Evolutionary conservation across 345 rosid genomes (phyloP).

Genomic region (Populus ilicifolia): DNA sequence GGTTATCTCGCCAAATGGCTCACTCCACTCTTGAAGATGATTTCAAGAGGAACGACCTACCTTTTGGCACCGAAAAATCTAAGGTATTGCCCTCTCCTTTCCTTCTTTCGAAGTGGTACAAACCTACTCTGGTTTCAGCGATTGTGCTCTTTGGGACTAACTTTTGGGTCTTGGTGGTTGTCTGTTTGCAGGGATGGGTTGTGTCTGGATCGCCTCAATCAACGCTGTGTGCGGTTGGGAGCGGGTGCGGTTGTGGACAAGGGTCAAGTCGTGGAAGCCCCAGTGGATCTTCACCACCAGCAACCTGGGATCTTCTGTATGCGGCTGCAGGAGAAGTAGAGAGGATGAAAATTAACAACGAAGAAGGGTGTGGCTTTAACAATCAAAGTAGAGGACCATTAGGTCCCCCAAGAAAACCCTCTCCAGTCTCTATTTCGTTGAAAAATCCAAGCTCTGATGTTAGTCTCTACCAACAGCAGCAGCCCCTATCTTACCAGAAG

Average conservation of each 20-base stretch:
- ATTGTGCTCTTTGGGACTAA: not conserved
- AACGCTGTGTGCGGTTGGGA: conserved; percentile 36
- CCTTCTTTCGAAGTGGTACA: not conserved
- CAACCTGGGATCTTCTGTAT: conserved; percentile 55
- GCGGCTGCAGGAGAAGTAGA: conserved; percentile 60
- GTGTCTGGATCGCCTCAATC: conserved; percentile 61
- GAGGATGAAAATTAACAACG: conserved; percentile 15
- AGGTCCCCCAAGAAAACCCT: conserved; percentile 23
- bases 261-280: conserved; percentile 34
- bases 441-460: conserved; percentile 28
- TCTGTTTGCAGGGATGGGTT: conserved; percentile 28
- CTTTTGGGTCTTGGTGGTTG: not conserved
- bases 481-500: conserved; percentile 46
- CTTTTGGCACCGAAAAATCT: conserved; percentile 13
- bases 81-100: conserved; percentile 29
- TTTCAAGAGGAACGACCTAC: conserved; percentile 16
- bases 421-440: conserved; percentile 28
- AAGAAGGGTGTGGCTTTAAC: not conserved
- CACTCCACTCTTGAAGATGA: conserved; percentile 40
- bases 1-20: conserved; percentile 42
- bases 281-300: conserved; percentile 40
- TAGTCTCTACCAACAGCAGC: conserved; percentile 23
- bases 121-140: too few relatives aligned
- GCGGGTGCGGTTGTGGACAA: conserved; percentile 35
- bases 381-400: conserved; percentile 26